Base-by-base conservation (phyloP, 257 asterid species). In the Petunia axillaris region DNA sequence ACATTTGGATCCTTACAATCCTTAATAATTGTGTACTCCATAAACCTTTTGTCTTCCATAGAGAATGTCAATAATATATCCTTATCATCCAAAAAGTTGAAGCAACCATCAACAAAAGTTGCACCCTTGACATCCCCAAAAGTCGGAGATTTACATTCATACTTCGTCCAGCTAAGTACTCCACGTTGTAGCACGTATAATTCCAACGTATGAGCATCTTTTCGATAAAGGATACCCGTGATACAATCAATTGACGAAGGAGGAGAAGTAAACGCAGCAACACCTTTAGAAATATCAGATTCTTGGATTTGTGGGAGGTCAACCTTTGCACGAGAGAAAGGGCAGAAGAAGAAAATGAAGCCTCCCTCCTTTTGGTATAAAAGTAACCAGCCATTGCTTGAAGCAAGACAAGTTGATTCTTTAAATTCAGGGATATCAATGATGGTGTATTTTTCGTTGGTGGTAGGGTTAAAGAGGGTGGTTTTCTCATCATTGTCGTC, bases 301-400 rank as follows among this genome's bases (percentile, higher is more conserved):
- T 64, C 77, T 44, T 85, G 87, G 48, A 81, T 63, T 7, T 6
- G 38, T 0, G 89, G 85, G 39, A 86, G 81, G 15, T 79, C 82
- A 11, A 86, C 82, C 35, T 75, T 82, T 2, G 66, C 75, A 1
- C 81, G 78, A 6, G 89, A 83, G 41, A 86, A 81, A 3, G 87
- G 87, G 87, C 85, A 81, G 74, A 83, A 86, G 79, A 86, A 86
- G 73, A 86, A 86, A 55, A 86, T 2, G 6, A 79, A 53, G 44
- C 84, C 81, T 25, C 25, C 25, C 25, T 25, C 25, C 11, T 70
- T 74, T 57, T 75, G 78, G 16, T 25, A 78, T 2, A 86, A 4
- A 1, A 86, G 82, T 55, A 86, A 55, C 89, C 89, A 86, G 8
- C 87, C 84, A 6, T 75, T 76, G 14, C 74, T 52, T 3, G 89